Percentiles rank a stretch among this genome's conserved stretches.
phyloP scores from a whole-genome alignment of 371 early-diverging fungal species.

The Blastocladiella emersonii region DNA sequence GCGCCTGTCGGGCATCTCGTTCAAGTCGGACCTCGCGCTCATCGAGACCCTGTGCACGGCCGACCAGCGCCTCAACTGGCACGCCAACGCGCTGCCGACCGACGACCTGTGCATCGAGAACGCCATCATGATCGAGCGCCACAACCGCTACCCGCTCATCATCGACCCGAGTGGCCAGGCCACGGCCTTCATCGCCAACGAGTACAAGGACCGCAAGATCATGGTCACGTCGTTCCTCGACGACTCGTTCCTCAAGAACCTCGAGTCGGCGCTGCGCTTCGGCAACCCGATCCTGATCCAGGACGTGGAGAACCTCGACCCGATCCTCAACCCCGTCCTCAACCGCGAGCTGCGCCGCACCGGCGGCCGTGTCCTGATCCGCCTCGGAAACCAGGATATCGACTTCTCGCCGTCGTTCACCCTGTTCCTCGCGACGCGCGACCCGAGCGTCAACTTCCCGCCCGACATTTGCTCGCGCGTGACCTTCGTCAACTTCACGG shows the following conservation, averaged over 20 bases:
- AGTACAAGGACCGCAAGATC: slow-evolving; percentile 74
- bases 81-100: slow-evolving; percentile 65
- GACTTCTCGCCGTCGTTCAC: slow-evolving; percentile 97
- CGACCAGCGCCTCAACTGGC: slow-evolving; percentile 87
- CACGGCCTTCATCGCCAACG: slow-evolving; percentile 70
- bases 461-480: slow-evolving; percentile 94
- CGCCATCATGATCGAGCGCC: slow-evolving; percentile 88
- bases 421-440: slow-evolving; percentile 83
- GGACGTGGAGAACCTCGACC: slow-evolving; percentile 93
- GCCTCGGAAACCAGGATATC: slow-evolving; percentile 91
- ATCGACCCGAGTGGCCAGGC: slow-evolving; percentile 96
- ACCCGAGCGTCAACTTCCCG: slow-evolving; percentile 80
- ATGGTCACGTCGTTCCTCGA: slow-evolving; percentile 94
- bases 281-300: slow-evolving; percentile 94
- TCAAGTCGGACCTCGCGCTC: slow-evolving; percentile 68
- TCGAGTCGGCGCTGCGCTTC: slow-evolving; percentile 94
- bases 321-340: slow-evolving; percentile 91
- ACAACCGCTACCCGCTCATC: slow-evolving; percentile 89
- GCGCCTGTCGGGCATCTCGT: slow-evolving; percentile 54
- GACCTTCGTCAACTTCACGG: slow-evolving; percentile 96
- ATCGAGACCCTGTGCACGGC: slow-evolving; percentile 85
- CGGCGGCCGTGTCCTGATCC: slow-evolving; percentile 91
- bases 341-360: slow-evolving; percentile 92
- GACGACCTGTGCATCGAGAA: slow-evolving; percentile 93
- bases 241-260: slow-evolving; percentile 87